Evolutionary conservation across 129 eudicot genomes (phyloP), one percentile per base, ranked within the genome.

Genomic region (Solidago caesia): DNA sequence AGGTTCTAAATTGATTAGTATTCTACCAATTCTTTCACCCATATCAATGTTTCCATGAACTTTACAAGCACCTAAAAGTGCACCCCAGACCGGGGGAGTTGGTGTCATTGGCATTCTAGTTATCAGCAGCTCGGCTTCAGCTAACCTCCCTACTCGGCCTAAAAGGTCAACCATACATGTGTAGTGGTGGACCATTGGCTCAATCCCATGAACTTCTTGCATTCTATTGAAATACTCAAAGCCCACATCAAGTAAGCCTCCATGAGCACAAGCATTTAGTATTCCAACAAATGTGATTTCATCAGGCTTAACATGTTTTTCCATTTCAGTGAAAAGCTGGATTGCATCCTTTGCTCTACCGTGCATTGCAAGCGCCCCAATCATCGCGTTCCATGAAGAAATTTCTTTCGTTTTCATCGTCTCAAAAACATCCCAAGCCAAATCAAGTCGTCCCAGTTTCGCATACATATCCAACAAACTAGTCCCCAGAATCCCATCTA

Each of bases 321-420:
- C 75, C 90, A 88, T 85, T 60, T 80, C 52, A 8, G 51, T 42
- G 56, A 88, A 85, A 53, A 85, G 82, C 41, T 68, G 76, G 12
- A 85, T 67, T 6, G 88, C 94, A 68, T 88, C 90, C 48, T 82
- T 80, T 49, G 87, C 90, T 55, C 94, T 65, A 14, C 94, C 90
- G 27, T 85, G 88, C 78, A 85, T 85, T 12, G 87, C 88, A n/a
- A 88, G 88, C 51, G 88, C 94, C 7, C 90, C 85, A 75, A 88
- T 85, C 94, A 88, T 88, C n/a, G 90, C 94, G 49, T 88, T 88
- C 88, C 88, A 88, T 49, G 90, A 64, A 43, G 81, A 88, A 5
- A 83, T 62, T 43, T 76, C 81, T 66, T 83, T 88, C 11, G 9
- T 61, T 67, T 76, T 66, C 80, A 83, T 85, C 21, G 65, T 76